Conservation (phyloP, 1,139 yeast species). For the Debaryomyces fabryi region DNA sequence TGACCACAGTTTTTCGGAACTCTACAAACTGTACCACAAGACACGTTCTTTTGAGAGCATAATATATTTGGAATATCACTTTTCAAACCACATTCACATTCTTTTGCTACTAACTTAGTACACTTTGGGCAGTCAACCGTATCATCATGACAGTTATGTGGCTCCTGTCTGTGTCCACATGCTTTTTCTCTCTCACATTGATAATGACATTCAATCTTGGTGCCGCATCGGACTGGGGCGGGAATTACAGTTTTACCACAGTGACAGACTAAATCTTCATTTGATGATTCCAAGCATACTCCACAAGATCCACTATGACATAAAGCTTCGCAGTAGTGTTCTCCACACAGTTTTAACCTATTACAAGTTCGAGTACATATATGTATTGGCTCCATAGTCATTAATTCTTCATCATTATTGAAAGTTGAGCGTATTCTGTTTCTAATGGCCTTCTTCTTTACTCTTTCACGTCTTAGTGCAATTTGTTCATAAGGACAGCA, state of each 20-base stretch:
- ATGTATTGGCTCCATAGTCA: conserved; percentile 74
- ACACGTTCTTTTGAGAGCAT: conserved; percentile 69
- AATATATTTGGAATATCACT: conserved; percentile 60
- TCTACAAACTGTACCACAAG: conserved; percentile 73
- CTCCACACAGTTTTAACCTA: conserved; percentile 67
- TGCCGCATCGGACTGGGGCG: conserved; percentile 93
- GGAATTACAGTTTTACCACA: conserved; percentile 81
- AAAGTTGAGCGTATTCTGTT: conserved; percentile 41
- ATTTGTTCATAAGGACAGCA: conserved; percentile 73
- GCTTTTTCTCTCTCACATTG: conserved; percentile 63
- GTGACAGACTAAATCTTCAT: conserved; percentile 78
- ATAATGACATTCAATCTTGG: conserved; percentile 66
- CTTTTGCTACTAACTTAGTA: conserved; percentile 62
- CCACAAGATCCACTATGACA: conserved; percentile 88
- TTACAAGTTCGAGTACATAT: conserved; percentile 76
- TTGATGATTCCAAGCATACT: conserved; percentile 80
- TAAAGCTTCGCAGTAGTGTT: conserved; percentile 69
- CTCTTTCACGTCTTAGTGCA: conserved; percentile 66
- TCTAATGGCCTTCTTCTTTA: conserved; percentile 51
- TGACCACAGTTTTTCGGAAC: conserved; percentile 69
- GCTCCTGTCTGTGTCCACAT: conserved; percentile 79
- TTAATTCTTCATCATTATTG: conserved; percentile 46
- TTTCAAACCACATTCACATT: conserved; percentile 72
- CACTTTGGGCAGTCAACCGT: conserved; percentile 73
- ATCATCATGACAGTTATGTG: conserved; percentile 77